Percentiles rank a stretch among this genome's conserved stretches.
These are phyloP conservation scores for Mitragyna speciosa DNA, from an alignment of 257 asterid genomes.

Conservation along the genomic window DNA sequence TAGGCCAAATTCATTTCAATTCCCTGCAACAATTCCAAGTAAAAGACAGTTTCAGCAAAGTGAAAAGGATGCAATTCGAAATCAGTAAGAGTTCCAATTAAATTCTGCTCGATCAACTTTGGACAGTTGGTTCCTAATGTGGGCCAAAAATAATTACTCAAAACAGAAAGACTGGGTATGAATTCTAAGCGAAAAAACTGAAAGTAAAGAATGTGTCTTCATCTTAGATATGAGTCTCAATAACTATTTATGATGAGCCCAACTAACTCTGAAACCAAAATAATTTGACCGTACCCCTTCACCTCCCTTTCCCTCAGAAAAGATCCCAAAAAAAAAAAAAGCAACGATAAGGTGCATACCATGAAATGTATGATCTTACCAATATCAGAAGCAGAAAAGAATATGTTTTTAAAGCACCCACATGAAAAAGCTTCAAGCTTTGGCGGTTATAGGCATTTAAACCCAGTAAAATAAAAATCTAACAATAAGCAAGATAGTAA, in stretches of 20 bases:
- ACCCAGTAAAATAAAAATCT: conserved; percentile 22
- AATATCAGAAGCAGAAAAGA: not conserved
- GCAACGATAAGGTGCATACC: not conserved
- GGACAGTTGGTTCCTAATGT: not conserved
- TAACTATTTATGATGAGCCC: not conserved
- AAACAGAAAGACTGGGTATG: not conserved
- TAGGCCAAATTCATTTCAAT: conserved; percentile 28
- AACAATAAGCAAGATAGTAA: not conserved
- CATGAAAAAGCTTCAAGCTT: conserved; percentile 16
- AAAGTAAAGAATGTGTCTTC: not conserved
- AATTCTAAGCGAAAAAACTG: not conserved
- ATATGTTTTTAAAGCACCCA: not conserved
- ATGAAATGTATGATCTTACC: not conserved
- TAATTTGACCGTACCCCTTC: too few relatives aligned
- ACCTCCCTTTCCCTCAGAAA: too few relatives aligned
- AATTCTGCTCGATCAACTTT: not conserved
- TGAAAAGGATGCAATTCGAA: not conserved
- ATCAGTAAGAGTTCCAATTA: not conserved
- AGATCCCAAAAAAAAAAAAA: too few relatives aligned
- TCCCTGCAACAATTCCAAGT: conserved; percentile 25
- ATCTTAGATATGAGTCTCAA: not conserved
- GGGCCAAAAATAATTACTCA: not conserved
- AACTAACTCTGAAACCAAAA: conserved; percentile 16
- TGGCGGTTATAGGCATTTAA: conserved; percentile 14
- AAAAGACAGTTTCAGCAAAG: conserved; percentile 6